Base-by-base conservation (phyloP, 176 grass and related monocot genomes). In the Bromus sterilis region DNA sequence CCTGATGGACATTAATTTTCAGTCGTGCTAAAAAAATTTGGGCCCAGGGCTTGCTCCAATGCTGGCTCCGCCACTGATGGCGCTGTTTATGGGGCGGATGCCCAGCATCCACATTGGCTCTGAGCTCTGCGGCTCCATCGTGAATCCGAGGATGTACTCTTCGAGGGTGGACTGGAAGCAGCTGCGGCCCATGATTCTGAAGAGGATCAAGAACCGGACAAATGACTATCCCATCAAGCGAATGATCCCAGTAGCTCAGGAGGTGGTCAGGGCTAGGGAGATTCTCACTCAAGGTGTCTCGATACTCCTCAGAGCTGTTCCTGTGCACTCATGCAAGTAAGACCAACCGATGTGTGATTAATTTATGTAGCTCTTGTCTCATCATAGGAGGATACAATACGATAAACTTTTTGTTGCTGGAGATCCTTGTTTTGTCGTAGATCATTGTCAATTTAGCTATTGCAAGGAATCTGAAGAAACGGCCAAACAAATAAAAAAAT, bases 251-350 rank as follows among this genome's bases (percentile, higher is more conserved):
- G 89, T 95, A 7, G 96, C 89, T 1, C 59, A 95, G 67, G 93
- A 93, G 42, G 96, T 98, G 8, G 6, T 93, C 71, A 84, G 74
- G 63, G 59, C 90, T 20, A 88, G 91, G 76, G 89, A 93, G 71
- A 53, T 89, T 41, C 81, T 98, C 33, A 77, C 33, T 29, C 23
- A 70, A 74, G 93, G 90, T 5, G 88, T 98, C 55, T 93, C 89
- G 6, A 53, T 25, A 6, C 84, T 98, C 20, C 86, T 95, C 15
- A 80, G 76, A 78, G 39, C 79, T 82, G 73, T 98, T 80, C 84
- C 90, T 31, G 62, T 91, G 18, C 91, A 93, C 29, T 80, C 90
- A 55, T 98, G 96, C 96, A 93, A 93, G 90, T 93, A 91, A 98
- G 86, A 5, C 11, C 79, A 36, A 5, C 4, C 7, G 42, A 20